Percentiles rank a stretch among this genome's conserved stretches.
Evolutionary conservation across 805 yeast species (phyloP).

Genomic region (Pichia pseudocactophila): DNA sequence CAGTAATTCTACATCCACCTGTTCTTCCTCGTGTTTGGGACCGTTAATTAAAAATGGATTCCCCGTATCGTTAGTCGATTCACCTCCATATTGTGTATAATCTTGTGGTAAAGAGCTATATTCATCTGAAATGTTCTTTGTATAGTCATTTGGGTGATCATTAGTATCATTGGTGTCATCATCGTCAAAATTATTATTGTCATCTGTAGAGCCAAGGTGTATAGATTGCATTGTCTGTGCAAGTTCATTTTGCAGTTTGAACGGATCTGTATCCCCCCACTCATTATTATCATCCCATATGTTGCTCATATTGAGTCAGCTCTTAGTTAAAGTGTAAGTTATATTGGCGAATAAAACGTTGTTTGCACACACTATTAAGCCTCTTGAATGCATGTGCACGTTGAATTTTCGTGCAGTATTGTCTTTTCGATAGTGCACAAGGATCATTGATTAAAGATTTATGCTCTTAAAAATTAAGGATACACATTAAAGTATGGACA

Average conservation of each 20-base stretch:
- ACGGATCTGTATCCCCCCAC: constrained; percentile 9
- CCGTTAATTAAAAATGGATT: constrained; percentile 7
- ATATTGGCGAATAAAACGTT: too few relatives aligned
- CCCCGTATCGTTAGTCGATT: constrained; percentile 2
- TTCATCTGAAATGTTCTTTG: too few relatives aligned
- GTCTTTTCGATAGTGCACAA: too few relatives aligned
- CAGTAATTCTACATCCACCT: constrained; percentile 16
- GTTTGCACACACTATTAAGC: too few relatives aligned
- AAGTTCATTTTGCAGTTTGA: constrained; percentile 16
- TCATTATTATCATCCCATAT: background rate
- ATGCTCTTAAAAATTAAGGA: background rate
- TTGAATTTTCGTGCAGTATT: too few relatives aligned
- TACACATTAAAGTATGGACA: background rate
- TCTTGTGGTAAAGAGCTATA: too few relatives aligned
- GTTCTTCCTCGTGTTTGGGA: background rate
- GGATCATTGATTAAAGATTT: too few relatives aligned
- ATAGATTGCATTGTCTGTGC: constrained; percentile 16
- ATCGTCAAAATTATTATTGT: constrained; percentile 4
- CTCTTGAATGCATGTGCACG: too few relatives aligned
- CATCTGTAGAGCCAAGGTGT: constrained; percentile 2
- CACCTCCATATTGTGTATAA: constrained; percentile 3
- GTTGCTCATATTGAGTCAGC: background rate
- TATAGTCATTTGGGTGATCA: constrained; percentile 8
- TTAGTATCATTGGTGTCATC: constrained; percentile 11
- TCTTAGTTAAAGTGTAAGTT: too few relatives aligned